phyloP scores from a whole-genome alignment of 805 yeast species.

The Nakazawaea sp. region DNA sequence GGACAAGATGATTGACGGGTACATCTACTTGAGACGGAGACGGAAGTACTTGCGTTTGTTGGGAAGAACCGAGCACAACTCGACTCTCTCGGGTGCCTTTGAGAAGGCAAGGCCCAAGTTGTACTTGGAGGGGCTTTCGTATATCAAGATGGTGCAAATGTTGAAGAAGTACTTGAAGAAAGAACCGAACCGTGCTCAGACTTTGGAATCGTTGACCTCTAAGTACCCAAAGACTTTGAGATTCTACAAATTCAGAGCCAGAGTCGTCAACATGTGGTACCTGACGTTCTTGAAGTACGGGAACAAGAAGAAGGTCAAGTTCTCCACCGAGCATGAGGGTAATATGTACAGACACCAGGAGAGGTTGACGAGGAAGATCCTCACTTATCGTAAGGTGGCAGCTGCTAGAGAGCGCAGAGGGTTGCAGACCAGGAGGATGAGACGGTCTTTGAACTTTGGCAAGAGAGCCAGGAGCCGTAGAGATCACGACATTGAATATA shows the following conservation, averaged over 20 bases:
- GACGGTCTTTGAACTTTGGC: neutral
- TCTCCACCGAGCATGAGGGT: constrained; percentile 2
- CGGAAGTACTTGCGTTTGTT: constrained; percentile 4
- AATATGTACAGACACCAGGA: neutral
- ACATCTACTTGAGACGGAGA: constrained; percentile 7
- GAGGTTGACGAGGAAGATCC: neutral
- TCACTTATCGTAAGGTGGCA: no score
- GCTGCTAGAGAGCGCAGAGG: neutral
- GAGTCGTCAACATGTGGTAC: constrained; percentile 2
- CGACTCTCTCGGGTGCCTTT: neutral
- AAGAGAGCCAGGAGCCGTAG: neutral
- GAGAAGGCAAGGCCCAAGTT: neutral
- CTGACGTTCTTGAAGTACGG: neutral
- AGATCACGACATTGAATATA: no score
- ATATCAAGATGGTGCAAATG: constrained; percentile 9
- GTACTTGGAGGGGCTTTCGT: constrained; percentile 5
- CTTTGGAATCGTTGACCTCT: neutral
- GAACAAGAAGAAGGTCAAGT: constrained; percentile 1
- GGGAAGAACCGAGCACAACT: neutral
- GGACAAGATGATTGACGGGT: constrained; percentile 19
- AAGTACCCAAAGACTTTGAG: constrained; percentile 8
- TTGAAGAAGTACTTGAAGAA: constrained; percentile 1
- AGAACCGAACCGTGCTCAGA: neutral
- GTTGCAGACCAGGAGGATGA: neutral
- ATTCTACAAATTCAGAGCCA: constrained; percentile 3